phyloP scores from a whole-genome alignment of 352 stramenopile genomes.

The Peronospora belbahrii region DNA sequence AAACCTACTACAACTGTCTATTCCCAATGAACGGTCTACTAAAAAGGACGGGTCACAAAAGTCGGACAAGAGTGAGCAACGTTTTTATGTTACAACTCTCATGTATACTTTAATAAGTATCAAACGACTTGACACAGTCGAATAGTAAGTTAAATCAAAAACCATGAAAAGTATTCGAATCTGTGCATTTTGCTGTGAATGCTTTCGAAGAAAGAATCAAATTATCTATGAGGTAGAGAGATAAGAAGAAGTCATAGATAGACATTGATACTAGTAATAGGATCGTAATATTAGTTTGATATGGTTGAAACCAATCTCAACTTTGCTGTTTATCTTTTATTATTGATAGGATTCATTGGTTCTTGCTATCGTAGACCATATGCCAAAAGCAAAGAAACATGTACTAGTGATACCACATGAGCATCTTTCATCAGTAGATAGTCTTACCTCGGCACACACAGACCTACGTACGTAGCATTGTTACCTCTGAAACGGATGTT shows the following conservation, averaged over 20 bases:
- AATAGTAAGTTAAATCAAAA: no score
- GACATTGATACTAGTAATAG: no score
- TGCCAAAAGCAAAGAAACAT: conserved; percentile 45
- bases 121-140: no score
- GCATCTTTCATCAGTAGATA: conserved; percentile 49
- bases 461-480: conserved; percentile 33
- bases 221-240: conserved; percentile 62
- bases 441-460: conserved; percentile 33
- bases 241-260: no score
- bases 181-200: conserved; percentile 57
- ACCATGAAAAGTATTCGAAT: conserved; percentile 26
- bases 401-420: conserved; percentile 55
- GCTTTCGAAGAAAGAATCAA: conserved; percentile 35
- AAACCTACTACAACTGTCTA: not conserved
- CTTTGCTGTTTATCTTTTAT: no score
- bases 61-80: no score
- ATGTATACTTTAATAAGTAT: no score
- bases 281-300: no score
- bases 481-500: not conserved
- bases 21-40: not conserved
- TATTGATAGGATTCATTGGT: conserved; percentile 41
- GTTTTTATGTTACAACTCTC: no score
- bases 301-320: not conserved
- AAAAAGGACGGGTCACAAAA: not conserved
- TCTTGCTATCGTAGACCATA: conserved; percentile 53